Percentiles rank a stretch among this genome's conserved stretches.
These are phyloP conservation scores for Suillus tomentosus DNA, from an alignment of 768 basidiomycete species.

Conservation along the genomic window DNA sequence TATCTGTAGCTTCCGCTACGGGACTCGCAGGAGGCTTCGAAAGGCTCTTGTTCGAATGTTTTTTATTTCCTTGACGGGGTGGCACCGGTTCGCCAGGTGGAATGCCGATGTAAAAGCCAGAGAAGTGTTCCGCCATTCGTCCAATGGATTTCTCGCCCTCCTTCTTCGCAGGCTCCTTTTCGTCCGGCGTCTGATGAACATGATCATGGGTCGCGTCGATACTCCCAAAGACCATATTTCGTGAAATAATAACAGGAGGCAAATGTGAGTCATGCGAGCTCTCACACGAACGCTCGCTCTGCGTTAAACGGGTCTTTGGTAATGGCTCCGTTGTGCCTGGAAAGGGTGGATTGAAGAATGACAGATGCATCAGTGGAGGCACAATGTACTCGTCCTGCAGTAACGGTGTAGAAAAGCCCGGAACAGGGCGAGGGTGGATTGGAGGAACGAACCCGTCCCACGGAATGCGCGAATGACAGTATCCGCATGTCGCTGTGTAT, in stretches of 20 bases:
- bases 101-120: constrained; percentile 49
- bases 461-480: constrained; percentile 39
- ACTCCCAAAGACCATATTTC: constrained; percentile 54
- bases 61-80: constrained; percentile 27
- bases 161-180: constrained; percentile 5
- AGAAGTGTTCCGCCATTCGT: constrained; percentile 32
- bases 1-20: constrained; percentile 3
- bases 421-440: constrained; percentile 2
- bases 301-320: not conserved
- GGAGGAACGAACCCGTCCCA: constrained; percentile 33
- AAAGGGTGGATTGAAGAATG: not conserved
- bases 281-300: not conserved
- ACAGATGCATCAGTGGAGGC: not conserved
- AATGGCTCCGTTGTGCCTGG: not conserved
- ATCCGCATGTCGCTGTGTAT: constrained; percentile 33
- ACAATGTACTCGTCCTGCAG: constrained; percentile 9
- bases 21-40: constrained; percentile 12
- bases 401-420: constrained; percentile 9
- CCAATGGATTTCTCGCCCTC: constrained; percentile 20
- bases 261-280: not conserved
- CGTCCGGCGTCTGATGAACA: constrained; percentile 12
- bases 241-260: constrained; percentile 14
- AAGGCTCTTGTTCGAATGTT: constrained; percentile 25
- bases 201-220: constrained; percentile 32
- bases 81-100: constrained; percentile 38